Evolutionary conservation across 2,329 filamentous ascomycete species (phyloP).

Genomic region (Erysiphe neolycopersici): DNA sequence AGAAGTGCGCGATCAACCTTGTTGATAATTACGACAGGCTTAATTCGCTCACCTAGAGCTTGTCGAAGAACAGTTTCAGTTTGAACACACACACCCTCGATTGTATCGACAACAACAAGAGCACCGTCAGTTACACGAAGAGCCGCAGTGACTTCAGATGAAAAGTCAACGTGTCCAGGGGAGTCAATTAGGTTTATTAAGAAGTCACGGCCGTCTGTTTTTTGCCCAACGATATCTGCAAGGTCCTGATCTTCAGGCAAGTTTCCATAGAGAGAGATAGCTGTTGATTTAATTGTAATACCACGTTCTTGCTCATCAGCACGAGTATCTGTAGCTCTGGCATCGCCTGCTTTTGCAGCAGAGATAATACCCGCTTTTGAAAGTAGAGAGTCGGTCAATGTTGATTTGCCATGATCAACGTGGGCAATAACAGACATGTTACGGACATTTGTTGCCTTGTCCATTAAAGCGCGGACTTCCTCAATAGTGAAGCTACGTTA

Average conservation of each 20-base stretch:
- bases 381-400: slow-evolving; percentile 95
- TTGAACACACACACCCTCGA: slow-evolving; percentile 99
- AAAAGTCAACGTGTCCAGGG: slow-evolving; percentile 99
- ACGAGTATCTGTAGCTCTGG: slow-evolving; percentile 90
- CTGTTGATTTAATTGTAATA: slow-evolving; percentile 99
- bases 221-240: slow-evolving; percentile 77
- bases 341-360: slow-evolving; percentile 85
- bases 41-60: slow-evolving; percentile 98
- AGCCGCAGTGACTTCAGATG: slow-evolving; percentile 94
- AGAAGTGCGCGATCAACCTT: slow-evolving; percentile 99
- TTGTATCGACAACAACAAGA: slow-evolving; percentile 97
- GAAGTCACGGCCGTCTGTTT: slow-evolving; percentile 84
- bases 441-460: slow-evolving; percentile 50
- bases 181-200: slow-evolving; percentile 99
- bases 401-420: slow-evolving; percentile 99
- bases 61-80: slow-evolving; percentile 98
- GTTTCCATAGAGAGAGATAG: slow-evolving; percentile 89
- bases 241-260: slow-evolving; percentile 62
- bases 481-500: slow-evolving; percentile 70
- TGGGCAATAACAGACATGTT: slow-evolving; percentile 99
- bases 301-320: slow-evolving; percentile 97
- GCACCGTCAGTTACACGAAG: slow-evolving; percentile 99
- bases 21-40: slow-evolving; percentile 99
- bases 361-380: slow-evolving; percentile 99
- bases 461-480: slow-evolving; percentile 58